These are phyloP conservation scores for Kernera saxatilis DNA, from an alignment of 345 rosid species.

Conservation along the genomic window DNA sequence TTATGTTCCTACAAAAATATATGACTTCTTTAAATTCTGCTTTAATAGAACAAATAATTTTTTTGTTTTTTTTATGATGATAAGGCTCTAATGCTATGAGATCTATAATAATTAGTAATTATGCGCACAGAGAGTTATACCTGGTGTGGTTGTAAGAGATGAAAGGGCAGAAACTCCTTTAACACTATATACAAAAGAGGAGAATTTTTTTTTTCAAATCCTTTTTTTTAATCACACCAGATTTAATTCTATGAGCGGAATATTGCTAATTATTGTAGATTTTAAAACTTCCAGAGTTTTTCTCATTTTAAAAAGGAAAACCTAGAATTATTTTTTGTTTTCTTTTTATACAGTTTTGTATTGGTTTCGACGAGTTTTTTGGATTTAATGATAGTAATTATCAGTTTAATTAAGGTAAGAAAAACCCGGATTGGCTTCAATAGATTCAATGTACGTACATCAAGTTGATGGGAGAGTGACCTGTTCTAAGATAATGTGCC, in stretches of 20 bases:
- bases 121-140: background rate
- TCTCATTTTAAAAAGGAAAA: background rate
- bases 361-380: background rate
- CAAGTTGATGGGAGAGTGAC: conserved; percentile 7
- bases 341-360: background rate
- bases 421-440: background rate
- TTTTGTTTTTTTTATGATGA: background rate
- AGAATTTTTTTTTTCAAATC: background rate
- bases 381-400: background rate
- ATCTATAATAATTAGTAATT: background rate
- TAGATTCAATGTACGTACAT: background rate
- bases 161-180: background rate
- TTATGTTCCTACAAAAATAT: background rate
- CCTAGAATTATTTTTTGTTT: background rate
- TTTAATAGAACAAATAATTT: background rate
- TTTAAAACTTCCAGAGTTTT: background rate
- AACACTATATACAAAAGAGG: background rate
- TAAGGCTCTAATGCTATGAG: background rate
- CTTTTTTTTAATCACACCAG: background rate
- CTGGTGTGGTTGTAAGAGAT: background rate
- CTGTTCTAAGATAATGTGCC: conserved; percentile 9
- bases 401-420: background rate
- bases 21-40: background rate
- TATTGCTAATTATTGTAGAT: background rate
- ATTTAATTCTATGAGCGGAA: background rate